Percentiles rank a stretch among this genome's conserved stretches.
phyloP scores from a whole-genome alignment of 768 basidiomycete genomes.

The Scleroderma bovista region DNA sequence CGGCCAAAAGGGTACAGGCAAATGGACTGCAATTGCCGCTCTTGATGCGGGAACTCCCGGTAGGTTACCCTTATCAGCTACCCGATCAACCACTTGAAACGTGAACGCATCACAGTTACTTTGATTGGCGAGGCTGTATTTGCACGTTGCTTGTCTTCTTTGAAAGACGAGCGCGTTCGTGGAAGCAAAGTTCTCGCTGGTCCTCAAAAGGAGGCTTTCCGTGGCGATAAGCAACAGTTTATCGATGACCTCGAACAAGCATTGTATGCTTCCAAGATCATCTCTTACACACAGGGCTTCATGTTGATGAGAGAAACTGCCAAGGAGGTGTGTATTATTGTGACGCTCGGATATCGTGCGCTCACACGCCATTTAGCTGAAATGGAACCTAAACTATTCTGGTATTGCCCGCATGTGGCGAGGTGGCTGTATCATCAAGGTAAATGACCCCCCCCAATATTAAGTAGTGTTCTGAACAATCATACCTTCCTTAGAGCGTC shows the following conservation, averaged over 20 bases:
- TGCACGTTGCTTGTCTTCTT: conserved; percentile 93
- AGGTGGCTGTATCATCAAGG: conserved; percentile 99
- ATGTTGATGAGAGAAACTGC: conserved; percentile 99
- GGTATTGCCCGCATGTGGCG: conserved; percentile 99
- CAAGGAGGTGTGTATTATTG: conserved; percentile 59
- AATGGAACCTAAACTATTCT: conserved; percentile 94
- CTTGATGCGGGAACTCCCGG: conserved; percentile 88
- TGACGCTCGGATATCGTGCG: neutral
- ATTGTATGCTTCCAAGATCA: conserved; percentile 98
- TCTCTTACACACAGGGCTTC: conserved; percentile 99
- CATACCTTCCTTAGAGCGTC: conserved; percentile 60
- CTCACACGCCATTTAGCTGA: conserved; percentile 37
- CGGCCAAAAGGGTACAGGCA: conserved; percentile 98
- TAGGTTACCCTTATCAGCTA: conserved; percentile 29
- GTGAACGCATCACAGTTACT: conserved; percentile 57
- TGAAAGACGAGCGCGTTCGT: conserved; percentile 93
- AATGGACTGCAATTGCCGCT: conserved; percentile 98
- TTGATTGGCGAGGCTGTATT: conserved; percentile 99
- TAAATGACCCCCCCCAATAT: conserved; percentile 25
- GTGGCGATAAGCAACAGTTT: conserved; percentile 97
- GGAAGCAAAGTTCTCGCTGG: conserved; percentile 90
- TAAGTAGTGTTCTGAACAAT: conserved; percentile 3
- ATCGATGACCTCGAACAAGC: conserved; percentile 99
- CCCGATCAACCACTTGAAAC: conserved; percentile 3
- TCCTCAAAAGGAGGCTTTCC: conserved; percentile 90